Percentiles rank a stretch among this genome's conserved stretches.
phyloP scores from a whole-genome alignment of 768 basidiomycete species.

The Serendipita vermifera region DNA sequence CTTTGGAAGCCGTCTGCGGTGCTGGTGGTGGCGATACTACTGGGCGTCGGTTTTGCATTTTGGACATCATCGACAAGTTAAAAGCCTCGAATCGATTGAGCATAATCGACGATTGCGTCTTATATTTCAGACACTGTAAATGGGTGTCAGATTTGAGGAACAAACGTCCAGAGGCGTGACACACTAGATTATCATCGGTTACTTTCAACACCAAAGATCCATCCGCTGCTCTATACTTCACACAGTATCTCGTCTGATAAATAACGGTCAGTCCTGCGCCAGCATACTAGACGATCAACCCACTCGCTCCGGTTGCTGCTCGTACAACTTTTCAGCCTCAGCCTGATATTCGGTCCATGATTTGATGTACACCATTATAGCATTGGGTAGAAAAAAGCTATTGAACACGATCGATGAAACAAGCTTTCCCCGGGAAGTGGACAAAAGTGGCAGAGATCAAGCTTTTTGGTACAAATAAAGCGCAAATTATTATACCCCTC shows the following conservation, averaged over 20 bases:
- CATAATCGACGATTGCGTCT: conserved; percentile 86
- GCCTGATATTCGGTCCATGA: conserved; percentile 86
- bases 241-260: conserved; percentile 71
- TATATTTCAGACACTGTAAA: conserved; percentile 84
- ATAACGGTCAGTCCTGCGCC: neutral
- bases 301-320: conserved; percentile 65
- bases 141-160: neutral
- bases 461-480: too few relatives aligned
- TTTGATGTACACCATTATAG: conserved; percentile 75
- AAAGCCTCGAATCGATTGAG: conserved; percentile 93
- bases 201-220: conserved; percentile 87
- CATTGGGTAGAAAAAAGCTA: too few relatives aligned
- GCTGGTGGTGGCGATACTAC: conserved; percentile 23
- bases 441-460: too few relatives aligned
- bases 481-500: too few relatives aligned
- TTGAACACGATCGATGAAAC: too few relatives aligned
- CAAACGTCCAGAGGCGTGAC: conserved; percentile 27
- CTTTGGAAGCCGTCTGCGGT: conserved; percentile 20
- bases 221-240: conserved; percentile 81
- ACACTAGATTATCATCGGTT: conserved; percentile 77
- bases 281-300: conserved; percentile 18
- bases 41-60: conserved; percentile 59
- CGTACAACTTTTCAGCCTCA: conserved; percentile 76
- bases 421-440: too few relatives aligned
- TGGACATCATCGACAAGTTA: conserved; percentile 73